Evolutionary conservation across 2,329 filamentous ascomycete species (phyloP).

Genomic region (Zymoseptoria brevis): DNA sequence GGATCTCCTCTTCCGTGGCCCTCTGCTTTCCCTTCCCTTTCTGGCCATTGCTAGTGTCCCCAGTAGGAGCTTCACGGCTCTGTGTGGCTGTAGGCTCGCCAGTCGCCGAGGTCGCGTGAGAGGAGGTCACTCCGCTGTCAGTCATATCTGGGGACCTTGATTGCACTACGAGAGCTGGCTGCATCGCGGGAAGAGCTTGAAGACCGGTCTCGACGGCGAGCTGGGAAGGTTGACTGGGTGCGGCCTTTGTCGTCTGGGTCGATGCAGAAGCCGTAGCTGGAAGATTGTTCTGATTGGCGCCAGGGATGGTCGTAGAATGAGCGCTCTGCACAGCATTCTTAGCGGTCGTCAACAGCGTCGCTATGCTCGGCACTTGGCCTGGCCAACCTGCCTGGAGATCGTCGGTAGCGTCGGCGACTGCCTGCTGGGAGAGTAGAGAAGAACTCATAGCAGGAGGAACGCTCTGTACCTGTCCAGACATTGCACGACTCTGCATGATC

Average conservation of each 20-base stretch:
- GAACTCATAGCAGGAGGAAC: neutral
- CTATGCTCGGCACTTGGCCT: neutral
- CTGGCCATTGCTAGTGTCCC: neutral
- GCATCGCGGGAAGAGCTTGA: neutral
- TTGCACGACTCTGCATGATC: neutral
- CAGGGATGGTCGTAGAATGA: neutral
- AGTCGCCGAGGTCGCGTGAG: neutral
- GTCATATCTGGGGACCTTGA: neutral
- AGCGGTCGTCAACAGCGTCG: neutral
- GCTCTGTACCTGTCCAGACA: neutral
- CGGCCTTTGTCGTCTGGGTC: neutral
- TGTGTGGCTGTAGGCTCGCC: neutral
- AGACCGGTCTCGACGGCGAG: no score
- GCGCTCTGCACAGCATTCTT: neutral
- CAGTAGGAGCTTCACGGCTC: neutral
- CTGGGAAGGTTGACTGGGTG: neutral
- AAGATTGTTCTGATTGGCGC: neutral
- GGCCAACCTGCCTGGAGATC: neutral
- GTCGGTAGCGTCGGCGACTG: neutral
- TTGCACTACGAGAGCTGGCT: neutral
- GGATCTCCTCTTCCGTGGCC: neutral
- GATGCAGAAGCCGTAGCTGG: neutral
- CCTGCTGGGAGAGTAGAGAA: neutral
- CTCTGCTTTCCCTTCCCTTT: neutral
- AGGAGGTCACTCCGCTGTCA: neutral